phyloP scores from a whole-genome alignment of 352 stramenopile genomes.

The Phytophthora nicotianae region DNA sequence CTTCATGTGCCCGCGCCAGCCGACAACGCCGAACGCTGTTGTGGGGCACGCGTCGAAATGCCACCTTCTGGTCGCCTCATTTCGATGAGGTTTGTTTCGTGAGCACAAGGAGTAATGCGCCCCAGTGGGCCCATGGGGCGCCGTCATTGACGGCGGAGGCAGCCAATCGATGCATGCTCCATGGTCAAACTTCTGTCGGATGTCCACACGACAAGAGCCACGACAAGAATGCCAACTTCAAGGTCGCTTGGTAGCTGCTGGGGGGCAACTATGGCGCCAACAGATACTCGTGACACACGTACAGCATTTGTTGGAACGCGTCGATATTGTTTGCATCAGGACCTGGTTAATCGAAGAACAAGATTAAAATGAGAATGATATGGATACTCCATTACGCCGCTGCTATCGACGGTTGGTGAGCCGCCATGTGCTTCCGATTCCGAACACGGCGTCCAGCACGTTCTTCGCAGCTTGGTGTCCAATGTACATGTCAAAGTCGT shows the following conservation, averaged over 20 bases:
- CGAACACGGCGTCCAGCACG: too few relatives aligned
- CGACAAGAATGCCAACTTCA: conserved; percentile 19
- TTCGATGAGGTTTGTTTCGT: conserved; percentile 23
- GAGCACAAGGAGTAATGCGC: background rate
- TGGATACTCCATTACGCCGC: background rate
- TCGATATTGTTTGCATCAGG: background rate
- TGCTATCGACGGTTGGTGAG: background rate
- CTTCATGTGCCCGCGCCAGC: background rate
- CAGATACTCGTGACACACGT: background rate
- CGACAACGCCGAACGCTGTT: conserved; percentile 6
- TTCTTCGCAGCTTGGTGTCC: conserved; percentile 45
- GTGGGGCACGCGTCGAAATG: background rate
- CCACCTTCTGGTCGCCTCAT: conserved; percentile 1
- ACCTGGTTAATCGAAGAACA: conserved; percentile 14
- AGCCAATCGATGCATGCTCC: conserved; percentile 1
- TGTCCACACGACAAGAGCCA: background rate
- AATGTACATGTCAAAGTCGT: conserved; percentile 61
- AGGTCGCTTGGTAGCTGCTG: conserved; percentile 1
- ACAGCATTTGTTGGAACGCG: background rate
- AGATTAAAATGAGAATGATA: conserved; percentile 11
- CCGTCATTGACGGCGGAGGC: background rate
- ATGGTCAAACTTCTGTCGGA: background rate
- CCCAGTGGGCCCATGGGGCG: background rate
- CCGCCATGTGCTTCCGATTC: conserved; percentile 5
- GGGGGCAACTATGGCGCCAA: background rate